Conservation (phyloP, 129 eudicot species). For the Escallonia rubra region DNA sequence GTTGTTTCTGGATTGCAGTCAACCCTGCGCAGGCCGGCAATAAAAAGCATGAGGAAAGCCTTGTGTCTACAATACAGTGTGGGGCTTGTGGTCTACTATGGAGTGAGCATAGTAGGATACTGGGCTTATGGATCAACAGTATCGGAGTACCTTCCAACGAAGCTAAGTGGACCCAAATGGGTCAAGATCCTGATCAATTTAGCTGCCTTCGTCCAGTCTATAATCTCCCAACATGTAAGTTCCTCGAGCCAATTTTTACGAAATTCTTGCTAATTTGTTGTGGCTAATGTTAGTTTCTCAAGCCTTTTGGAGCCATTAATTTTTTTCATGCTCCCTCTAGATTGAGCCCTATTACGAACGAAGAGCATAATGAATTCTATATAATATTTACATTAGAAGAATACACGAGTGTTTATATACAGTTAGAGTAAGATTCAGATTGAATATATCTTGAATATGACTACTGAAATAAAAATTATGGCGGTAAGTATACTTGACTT, state of each 20-base stretch:
- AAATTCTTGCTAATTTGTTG: too few relatives aligned
- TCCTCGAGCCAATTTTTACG: not conserved
- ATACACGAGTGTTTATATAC: too few relatives aligned
- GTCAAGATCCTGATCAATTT: constrained; percentile 40
- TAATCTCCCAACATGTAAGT: constrained; percentile 57
- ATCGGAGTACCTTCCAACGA: constrained; percentile 38
- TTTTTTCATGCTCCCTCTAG: too few relatives aligned
- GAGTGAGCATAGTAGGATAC: constrained; percentile 50
- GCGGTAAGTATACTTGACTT: too few relatives aligned
- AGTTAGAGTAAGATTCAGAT: too few relatives aligned
- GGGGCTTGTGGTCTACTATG: constrained; percentile 42
- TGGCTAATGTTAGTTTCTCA: too few relatives aligned
- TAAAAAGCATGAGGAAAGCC: constrained; percentile 53
- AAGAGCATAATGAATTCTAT: too few relatives aligned
- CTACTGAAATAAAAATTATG: too few relatives aligned
- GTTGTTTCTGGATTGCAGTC: constrained; percentile 25
- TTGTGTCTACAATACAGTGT: constrained; percentile 40
- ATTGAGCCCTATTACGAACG: too few relatives aligned
- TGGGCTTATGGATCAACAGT: constrained; percentile 55
- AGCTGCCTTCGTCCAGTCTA: constrained; percentile 37
- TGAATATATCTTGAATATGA: too few relatives aligned
- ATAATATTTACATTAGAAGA: too few relatives aligned
- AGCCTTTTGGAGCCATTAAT: too few relatives aligned
- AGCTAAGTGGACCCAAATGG: constrained; percentile 53
- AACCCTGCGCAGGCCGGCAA: constrained; percentile 41